Percentiles rank a stretch among this genome's conserved stretches.
Evolutionary conservation across 495 filamentous ascomycete genomes (phyloP).

Genomic region (Aspergillus sclerotioniger): DNA sequence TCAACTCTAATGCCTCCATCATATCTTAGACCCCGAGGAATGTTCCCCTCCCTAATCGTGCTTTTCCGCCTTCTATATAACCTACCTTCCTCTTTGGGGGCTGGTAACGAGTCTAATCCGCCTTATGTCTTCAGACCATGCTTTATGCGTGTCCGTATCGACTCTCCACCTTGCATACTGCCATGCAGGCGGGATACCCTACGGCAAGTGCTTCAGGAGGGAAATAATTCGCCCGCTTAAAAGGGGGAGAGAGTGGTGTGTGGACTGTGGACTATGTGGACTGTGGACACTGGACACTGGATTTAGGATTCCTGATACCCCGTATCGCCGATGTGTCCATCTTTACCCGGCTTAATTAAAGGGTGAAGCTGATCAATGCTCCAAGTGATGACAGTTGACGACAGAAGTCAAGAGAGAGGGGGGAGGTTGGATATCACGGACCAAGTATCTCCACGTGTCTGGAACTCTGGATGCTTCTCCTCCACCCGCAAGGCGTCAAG

Average conservation of each 20-base stretch:
- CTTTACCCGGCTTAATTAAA: background rate
- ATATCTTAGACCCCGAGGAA: conserved; percentile 1
- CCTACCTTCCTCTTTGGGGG: conserved; percentile 13
- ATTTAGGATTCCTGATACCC: background rate
- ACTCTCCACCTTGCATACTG: conserved; percentile 1
- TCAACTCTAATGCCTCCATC: background rate
- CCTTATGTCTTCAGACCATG: conserved; percentile 4
- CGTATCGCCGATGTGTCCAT: background rate
- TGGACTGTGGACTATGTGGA: background rate
- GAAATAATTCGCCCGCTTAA: background rate
- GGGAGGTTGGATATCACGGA: background rate
- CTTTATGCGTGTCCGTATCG: background rate
- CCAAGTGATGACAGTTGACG: background rate
- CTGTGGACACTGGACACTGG: background rate
- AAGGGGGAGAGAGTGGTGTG: too few species aligned
- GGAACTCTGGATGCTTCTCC: background rate
- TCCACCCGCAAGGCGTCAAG: background rate
- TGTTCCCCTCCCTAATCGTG: background rate
- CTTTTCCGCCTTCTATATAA: background rate
- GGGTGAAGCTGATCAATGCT: background rate
- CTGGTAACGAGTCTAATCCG: conserved; percentile 14
- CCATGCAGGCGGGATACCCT: background rate
- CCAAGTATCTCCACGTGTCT: conserved; percentile 2
- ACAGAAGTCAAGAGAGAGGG: too few species aligned
- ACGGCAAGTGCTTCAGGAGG: background rate